Evolutionary conservation across 371 early-diverging fungal genomes (phyloP).

Genomic region (Mucor velutinosus): DNA sequence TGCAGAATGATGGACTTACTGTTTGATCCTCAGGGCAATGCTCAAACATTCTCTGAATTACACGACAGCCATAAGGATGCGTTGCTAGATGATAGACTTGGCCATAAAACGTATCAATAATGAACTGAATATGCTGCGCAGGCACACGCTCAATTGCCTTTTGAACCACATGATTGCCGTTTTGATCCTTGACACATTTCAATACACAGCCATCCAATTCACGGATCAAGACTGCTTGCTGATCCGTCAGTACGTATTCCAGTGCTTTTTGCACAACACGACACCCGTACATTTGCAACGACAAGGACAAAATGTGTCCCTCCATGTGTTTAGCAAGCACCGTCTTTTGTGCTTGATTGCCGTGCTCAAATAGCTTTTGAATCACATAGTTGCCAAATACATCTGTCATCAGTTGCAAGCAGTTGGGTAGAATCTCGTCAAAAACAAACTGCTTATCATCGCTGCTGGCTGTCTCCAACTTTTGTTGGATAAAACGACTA

Average conservation of each 20-base stretch:
- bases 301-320: conserved; percentile 89
- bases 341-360: conserved; percentile 85
- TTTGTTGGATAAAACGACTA: conserved; percentile 99
- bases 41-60: conserved; percentile 99
- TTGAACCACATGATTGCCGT: conserved; percentile 99
- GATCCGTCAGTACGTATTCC: conserved; percentile 88
- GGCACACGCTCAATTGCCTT: conserved; percentile 98
- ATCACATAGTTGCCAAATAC: conserved; percentile 99
- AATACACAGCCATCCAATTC: conserved; percentile 95
- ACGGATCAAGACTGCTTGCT: conserved; percentile 88
- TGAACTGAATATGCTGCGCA: conserved; percentile 90
- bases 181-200: conserved; percentile 99
- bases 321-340: conserved; percentile 92
- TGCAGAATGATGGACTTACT: conserved; percentile 56
- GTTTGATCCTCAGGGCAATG: conserved; percentile 90
- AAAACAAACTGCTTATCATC: conserved; percentile 97
- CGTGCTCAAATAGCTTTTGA: conserved; percentile 99
- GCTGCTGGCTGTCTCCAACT: conserved; percentile 88
- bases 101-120: conserved; percentile 97
- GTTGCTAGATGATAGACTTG: conserved; percentile 96
- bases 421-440: conserved; percentile 91
- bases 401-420: conserved; percentile 96
- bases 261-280: conserved; percentile 99
- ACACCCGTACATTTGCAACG: conserved; percentile 99
- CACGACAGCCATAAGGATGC: conserved; percentile 99